A percentile compares a stretch with the other conserved stretches of the same genome.
Conservation (phyloP, 345 rosid genomes). For the Eucalyptus camaldulensis region DNA sequence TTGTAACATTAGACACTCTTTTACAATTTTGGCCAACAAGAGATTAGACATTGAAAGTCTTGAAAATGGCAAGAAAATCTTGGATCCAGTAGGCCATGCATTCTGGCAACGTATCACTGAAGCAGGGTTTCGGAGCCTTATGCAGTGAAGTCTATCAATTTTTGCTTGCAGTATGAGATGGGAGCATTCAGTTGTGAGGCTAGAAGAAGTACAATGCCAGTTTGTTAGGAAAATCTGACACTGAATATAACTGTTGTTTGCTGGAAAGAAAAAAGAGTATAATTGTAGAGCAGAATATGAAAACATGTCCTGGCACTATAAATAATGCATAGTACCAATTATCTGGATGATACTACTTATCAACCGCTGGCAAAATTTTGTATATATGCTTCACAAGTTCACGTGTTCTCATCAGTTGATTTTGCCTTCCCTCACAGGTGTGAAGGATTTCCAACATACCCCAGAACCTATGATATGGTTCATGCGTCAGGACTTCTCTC, state of each 20-base stretch:
- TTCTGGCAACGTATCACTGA: not conserved
- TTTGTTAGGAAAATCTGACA: not conserved
- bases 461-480: conserved; percentile 92
- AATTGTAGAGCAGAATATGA: not conserved
- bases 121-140: not conserved
- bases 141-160: not conserved
- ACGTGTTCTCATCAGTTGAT: not conserved
- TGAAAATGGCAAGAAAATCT: not conserved
- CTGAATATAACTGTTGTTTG: not conserved
- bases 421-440: conserved; percentile 44
- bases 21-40: not conserved
- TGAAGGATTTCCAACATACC: conserved; percentile 89
- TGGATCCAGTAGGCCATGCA: not conserved
- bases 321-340: not conserved
- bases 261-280: not conserved
- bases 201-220: not conserved
- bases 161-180: not conserved
- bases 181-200: not conserved
- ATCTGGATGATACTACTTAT: not conserved
- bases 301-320: not conserved
- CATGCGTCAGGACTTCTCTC: conserved; percentile 77
- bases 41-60: not conserved
- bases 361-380: not conserved
- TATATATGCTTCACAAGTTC: not conserved
- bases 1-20: not conserved